Evolutionary conservation across 805 yeast species (phyloP).

Genomic region (Lipomyces sp.): DNA sequence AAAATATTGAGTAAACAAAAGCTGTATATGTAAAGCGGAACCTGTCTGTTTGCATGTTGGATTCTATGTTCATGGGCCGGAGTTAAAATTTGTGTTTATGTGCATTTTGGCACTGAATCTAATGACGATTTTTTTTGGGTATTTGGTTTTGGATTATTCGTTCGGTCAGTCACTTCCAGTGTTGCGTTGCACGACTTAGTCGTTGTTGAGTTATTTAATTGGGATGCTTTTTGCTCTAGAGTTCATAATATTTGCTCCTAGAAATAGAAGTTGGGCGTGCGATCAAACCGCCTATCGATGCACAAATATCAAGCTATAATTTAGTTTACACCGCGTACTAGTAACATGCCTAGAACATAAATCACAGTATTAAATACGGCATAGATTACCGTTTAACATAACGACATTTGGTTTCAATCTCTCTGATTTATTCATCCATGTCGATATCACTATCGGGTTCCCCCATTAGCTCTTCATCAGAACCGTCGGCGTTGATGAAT

Average conservation of each 20-base stretch:
- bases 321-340: too few relatives aligned
- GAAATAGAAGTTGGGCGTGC: too few relatives aligned
- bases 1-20: not conserved
- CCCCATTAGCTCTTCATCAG: conserved; percentile 3
- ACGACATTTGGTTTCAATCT: not conserved
- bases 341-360: not conserved
- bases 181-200: not conserved
- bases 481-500: conserved; percentile 31
- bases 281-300: too few relatives aligned
- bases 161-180: not conserved
- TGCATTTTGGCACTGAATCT: too few relatives aligned
- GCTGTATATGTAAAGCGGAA: not conserved
- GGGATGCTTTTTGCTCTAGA: too few relatives aligned
- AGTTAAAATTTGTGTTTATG: not conserved
- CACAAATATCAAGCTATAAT: too few relatives aligned
- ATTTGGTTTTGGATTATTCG: too few relatives aligned
- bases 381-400: not conserved
- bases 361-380: not conserved
- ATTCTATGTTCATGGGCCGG: not conserved
- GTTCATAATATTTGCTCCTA: not conserved
- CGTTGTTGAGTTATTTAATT: not conserved
- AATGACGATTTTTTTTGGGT: too few relatives aligned
- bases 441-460: conserved; percentile 16
- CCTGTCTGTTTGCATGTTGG: not conserved
- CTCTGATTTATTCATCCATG: conserved; percentile 20